Conservation (phyloP, 2,329 filamentous ascomycete genomes). For the Venturia oleaginea region DNA sequence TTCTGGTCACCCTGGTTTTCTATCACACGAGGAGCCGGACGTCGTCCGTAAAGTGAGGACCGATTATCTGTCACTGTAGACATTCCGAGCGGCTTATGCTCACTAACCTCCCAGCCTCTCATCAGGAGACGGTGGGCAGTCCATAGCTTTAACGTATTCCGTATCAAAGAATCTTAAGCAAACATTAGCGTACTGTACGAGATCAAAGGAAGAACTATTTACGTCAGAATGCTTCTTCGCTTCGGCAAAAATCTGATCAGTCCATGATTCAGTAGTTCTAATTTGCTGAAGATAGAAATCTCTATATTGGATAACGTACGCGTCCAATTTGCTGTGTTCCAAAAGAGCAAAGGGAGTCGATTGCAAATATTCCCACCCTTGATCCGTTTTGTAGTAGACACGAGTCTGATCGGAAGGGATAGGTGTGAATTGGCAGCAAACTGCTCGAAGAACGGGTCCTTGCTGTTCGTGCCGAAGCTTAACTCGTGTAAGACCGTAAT, state of each 20-base stretch:
- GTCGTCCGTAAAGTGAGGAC: not conserved
- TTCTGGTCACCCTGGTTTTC: slow-evolving; percentile 6
- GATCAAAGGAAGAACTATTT: not conserved
- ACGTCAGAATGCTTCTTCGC: slow-evolving; percentile 7
- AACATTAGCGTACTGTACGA: slow-evolving; percentile 5
- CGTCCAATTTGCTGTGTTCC: not conserved
- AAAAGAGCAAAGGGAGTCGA: slow-evolving; percentile 9
- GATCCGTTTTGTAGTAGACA: slow-evolving; percentile 8
- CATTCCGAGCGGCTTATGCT: slow-evolving; percentile 7
- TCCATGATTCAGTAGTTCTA: not conserved
- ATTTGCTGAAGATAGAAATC: slow-evolving; percentile 10
- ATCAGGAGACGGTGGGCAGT: slow-evolving; percentile 6
- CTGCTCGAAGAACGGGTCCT: slow-evolving; percentile 8
- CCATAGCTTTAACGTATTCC: slow-evolving; percentile 10
- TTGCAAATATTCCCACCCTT: slow-evolving; percentile 6
- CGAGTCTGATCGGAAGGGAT: slow-evolving; percentile 9
- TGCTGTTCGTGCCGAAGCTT: slow-evolving; percentile 5
- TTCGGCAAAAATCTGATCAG: slow-evolving; percentile 6
- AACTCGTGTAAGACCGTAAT: slow-evolving; percentile 8
- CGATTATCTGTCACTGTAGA: slow-evolving; percentile 8
- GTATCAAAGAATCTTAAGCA: slow-evolving; percentile 8
- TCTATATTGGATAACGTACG: slow-evolving; percentile 6
- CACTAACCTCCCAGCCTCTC: slow-evolving; percentile 10
- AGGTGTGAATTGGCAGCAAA: slow-evolving; percentile 5
- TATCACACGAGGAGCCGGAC: slow-evolving; percentile 5